Conservation (phyloP, 2,329 filamentous ascomycete genomes). For the Sphaerulina populicola region DNA sequence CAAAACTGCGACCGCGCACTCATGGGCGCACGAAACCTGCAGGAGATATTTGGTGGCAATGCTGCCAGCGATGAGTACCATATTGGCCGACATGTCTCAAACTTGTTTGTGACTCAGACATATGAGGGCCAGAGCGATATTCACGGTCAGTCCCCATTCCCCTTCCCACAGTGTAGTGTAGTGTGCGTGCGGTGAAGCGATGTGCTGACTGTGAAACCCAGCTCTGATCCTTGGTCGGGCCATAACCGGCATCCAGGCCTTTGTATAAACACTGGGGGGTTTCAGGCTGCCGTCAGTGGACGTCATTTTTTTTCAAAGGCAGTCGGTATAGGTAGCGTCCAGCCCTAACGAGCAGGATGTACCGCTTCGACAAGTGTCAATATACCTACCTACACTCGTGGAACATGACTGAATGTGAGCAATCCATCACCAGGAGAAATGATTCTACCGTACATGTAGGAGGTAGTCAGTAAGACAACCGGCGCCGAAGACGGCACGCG, state of each 20-base stretch:
- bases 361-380: neutral
- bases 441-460: neutral
- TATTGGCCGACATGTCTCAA: constrained; percentile 90
- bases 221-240: constrained; percentile 45
- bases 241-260: constrained; percentile 65
- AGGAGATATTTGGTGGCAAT: constrained; percentile 96
- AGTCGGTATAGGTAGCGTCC: neutral
- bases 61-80: constrained; percentile 96
- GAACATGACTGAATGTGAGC: neutral
- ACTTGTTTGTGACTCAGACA: constrained; percentile 93
- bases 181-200: neutral
- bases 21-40: constrained; percentile 67
- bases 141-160: constrained; percentile 58
- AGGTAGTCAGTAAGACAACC: neutral
- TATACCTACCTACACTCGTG: neutral
- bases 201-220: constrained; percentile 26
- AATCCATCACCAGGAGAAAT: neutral
- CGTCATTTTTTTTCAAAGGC: neutral
- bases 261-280: constrained; percentile 36
- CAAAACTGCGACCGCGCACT: constrained; percentile 94
- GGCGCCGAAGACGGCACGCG: neutral
- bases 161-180: neutral
- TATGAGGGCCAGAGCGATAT: constrained; percentile 99
- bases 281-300: constrained; percentile 4
- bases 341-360: neutral